Percentiles rank a stretch among this genome's conserved stretches.
These are phyloP conservation scores for Mycena rebaudengoi DNA, from an alignment of 768 basidiomycete genomes.

Conservation along the genomic window DNA sequence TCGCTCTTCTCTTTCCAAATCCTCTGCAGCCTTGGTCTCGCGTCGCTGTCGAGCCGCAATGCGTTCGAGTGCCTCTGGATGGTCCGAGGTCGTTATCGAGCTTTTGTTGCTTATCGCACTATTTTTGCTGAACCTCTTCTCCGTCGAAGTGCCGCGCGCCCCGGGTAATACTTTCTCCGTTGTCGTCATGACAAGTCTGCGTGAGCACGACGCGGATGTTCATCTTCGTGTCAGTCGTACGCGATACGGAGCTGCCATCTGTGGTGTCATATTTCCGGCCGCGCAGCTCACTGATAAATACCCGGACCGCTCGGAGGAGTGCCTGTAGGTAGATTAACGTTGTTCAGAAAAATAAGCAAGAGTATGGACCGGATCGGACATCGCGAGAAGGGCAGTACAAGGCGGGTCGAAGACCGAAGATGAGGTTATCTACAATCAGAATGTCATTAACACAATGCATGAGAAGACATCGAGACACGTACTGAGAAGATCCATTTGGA, in stretches of 20 bases:
- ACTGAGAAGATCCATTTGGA: background rate
- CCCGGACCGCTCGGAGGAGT: background rate
- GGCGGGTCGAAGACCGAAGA: slow-evolving; percentile 1
- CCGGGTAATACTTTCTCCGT: no score
- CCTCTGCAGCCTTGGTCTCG: no score
- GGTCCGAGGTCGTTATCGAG: no score
- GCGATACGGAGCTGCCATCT: background rate
- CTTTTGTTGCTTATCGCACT: no score
- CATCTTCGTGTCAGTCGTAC: no score
- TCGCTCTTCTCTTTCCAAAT: no score
- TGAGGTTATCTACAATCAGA: slow-evolving; percentile 1
- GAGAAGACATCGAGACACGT: background rate
- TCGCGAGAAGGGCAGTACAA: slow-evolving; percentile 12
- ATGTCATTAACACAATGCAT: background rate
- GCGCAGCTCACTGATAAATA: background rate
- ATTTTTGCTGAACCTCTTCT: no score
- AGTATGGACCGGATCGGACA: background rate
- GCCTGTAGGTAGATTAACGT: background rate
- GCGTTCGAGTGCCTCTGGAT: no score
- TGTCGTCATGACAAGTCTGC: no score
- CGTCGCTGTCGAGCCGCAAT: no score
- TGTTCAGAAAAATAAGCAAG: background rate
- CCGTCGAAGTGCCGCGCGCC: no score
- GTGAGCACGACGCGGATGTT: no score
- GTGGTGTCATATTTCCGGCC: background rate